Percentiles rank a stretch among this genome's conserved stretches.
phyloP scores from a whole-genome alignment of 148 eudicot genomes.

The Vaccinium vitisidaea region DNA sequence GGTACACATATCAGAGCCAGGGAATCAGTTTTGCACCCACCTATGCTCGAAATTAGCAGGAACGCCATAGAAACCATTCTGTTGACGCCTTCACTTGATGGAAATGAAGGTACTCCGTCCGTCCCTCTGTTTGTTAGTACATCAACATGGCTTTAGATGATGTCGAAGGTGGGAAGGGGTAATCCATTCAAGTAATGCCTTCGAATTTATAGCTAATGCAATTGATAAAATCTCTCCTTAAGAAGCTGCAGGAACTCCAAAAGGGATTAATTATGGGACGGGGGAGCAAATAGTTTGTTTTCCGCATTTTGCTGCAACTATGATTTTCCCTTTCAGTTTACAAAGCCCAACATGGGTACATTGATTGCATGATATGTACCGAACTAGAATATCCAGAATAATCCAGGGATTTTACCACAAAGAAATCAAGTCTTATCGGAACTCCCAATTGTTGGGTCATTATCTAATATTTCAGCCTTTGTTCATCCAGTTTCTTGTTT shows the following conservation, averaged over 20 bases:
- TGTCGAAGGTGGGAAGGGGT: not conserved
- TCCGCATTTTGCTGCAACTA: not conserved
- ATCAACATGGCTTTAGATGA: not conserved
- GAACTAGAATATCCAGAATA: constrained; percentile 48
- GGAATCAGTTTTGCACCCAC: constrained; percentile 39
- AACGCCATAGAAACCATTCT: constrained; percentile 46
- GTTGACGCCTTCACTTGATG: constrained; percentile 49
- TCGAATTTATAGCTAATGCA: not conserved
- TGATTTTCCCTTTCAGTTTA: constrained; percentile 44
- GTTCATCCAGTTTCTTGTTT: not conserved
- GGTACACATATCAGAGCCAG: constrained; percentile 35
- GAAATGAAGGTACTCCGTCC: not conserved
- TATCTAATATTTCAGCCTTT: not conserved
- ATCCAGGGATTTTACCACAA: constrained; percentile 22
- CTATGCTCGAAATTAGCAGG: constrained; percentile 30
- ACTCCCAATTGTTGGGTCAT: constrained; percentile 11
- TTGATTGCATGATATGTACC: constrained; percentile 74
- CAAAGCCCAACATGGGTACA: constrained; percentile 84
- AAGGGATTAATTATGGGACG: not conserved
- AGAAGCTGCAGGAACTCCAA: not conserved
- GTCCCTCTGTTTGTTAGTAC: not conserved
- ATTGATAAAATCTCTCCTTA: not conserved
- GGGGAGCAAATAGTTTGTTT: constrained; percentile 1
- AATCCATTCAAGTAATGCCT: not conserved
- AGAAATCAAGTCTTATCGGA: constrained; percentile 21